Evolutionary conservation across 352 stramenopile species (phyloP).

Genomic region (Phytophthora idaei): DNA sequence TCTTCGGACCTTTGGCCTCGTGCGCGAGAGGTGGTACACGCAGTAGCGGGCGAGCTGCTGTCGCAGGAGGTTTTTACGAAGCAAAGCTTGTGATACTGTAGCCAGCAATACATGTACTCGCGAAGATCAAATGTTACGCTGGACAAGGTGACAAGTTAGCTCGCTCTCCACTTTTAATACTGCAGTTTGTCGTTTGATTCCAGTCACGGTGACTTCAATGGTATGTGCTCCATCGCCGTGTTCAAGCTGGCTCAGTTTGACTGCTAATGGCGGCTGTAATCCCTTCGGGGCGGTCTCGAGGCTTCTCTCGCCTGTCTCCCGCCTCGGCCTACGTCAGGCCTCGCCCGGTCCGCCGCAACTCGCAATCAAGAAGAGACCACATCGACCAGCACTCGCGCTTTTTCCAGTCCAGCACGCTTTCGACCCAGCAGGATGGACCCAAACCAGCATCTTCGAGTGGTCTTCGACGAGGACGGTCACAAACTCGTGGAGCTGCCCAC

Average conservation of each 20-base stretch:
- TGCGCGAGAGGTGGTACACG: constrained; percentile 42
- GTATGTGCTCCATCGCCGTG: constrained; percentile 2
- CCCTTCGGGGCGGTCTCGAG: constrained; percentile 17
- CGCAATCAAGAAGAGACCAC: constrained; percentile 16
- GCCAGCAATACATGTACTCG: not conserved
- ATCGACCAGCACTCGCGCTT: constrained; percentile 35
- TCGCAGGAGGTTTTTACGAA: constrained; percentile 22
- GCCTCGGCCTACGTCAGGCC: constrained; percentile 31
- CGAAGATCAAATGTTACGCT: constrained; percentile 5
- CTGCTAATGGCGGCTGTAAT: constrained; percentile 7
- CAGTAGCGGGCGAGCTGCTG: not conserved
- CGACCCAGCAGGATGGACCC: constrained; percentile 30
- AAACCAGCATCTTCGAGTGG: constrained; percentile 16
- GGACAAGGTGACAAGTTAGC: constrained; percentile 9
- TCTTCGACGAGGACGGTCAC: constrained; percentile 35
- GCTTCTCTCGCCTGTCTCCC: constrained; percentile 40
- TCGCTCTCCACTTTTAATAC: not conserved
- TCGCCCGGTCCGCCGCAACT: constrained; percentile 14
- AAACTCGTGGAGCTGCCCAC: constrained; percentile 38
- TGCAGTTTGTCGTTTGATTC: not conserved
- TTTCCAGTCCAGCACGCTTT: constrained; percentile 21
- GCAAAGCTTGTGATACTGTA: constrained; percentile 26
- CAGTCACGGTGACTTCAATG: constrained; percentile 3
- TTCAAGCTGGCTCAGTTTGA: constrained; percentile 2
- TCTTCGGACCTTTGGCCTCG: constrained; percentile 34